Conservation (phyloP, 345 rosid species). For the Gossypium thurberi region DNA sequence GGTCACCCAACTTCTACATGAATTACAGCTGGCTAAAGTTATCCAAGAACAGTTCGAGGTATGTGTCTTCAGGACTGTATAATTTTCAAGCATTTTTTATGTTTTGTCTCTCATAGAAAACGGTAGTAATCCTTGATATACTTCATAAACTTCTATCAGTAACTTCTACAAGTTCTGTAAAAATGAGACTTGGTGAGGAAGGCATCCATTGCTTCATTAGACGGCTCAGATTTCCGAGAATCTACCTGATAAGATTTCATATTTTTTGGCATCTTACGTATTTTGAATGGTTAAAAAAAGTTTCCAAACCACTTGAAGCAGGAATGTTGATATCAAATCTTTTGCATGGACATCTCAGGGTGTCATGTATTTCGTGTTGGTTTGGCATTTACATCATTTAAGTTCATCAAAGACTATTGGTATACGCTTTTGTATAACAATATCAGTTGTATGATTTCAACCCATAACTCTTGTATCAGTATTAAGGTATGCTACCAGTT, state of each 20-base stretch:
- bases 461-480: background rate
- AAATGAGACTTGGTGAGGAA: background rate
- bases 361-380: background rate
- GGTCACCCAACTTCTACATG: slow-evolving; percentile 37
- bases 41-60: slow-evolving; percentile 50
- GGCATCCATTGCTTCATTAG: background rate
- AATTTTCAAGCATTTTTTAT: background rate
- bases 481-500: background rate
- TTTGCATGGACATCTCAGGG: background rate
- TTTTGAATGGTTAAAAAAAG: background rate
- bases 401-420: background rate
- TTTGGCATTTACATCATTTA: background rate
- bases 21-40: slow-evolving; percentile 48
- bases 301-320: background rate
- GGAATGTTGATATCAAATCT: background rate
- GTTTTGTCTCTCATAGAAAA: background rate
- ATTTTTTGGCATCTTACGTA: background rate
- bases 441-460: background rate
- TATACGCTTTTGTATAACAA: background rate
- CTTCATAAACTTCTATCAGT: background rate
- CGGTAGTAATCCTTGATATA: background rate
- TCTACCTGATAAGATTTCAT: background rate
- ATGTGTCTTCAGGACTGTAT: slow-evolving; percentile 16
- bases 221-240: background rate
- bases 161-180: background rate